Base-by-base conservation (phyloP, 2,329 filamentous ascomycete species). In the Leptographium procerum region DNA sequence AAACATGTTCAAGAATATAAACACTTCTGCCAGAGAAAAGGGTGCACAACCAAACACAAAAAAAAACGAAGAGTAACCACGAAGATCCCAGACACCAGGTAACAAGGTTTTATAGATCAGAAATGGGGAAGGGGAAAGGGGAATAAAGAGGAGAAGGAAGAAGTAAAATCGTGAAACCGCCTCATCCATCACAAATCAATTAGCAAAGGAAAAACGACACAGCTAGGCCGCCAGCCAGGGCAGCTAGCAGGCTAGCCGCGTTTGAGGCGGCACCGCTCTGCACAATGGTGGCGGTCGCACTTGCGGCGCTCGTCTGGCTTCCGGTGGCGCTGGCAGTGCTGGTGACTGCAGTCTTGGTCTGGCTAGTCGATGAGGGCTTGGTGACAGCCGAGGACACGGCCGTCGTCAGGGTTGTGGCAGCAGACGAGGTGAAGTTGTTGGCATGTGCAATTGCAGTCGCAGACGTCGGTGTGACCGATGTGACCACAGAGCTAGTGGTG, bases 321-420 rank as follows among this genome's bases (percentile, higher is more conserved):
- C 22, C 33, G 43, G 55, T 51, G 58, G 28, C 36, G 22, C 13
- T 22, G 29, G 45, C 16, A 31, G 60, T 45, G 36, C 22, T 16
- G 51, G n/a, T 58, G 58, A 40, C 58, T 6, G 61, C 54, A 14
- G 57, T 55, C 13, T 59, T 59, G 26, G 64, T 61, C 28, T 60
- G 28, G 13, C 53, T 61, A 28, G 40, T 45, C 48, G 59, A 61
- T 47, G 59, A 61, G 61, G 65, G 9, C 8, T 47, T 29, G 28
- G 26, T 29, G 11, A 26, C 19, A 11, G 52, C 4, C 16, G 34
- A 19, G 47, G 29, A 13, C 26, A 45, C 22, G 28, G 34, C 29
- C 29, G 48, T 59, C 26, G 53, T 16, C 40, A 56, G 3, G 53
- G 45, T 52, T 33, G 52, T 28, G 33, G 31, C 56, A 19, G 53